Conservation (phyloP, 352 stramenopile species). For the Globisporangium apiculatum region DNA sequence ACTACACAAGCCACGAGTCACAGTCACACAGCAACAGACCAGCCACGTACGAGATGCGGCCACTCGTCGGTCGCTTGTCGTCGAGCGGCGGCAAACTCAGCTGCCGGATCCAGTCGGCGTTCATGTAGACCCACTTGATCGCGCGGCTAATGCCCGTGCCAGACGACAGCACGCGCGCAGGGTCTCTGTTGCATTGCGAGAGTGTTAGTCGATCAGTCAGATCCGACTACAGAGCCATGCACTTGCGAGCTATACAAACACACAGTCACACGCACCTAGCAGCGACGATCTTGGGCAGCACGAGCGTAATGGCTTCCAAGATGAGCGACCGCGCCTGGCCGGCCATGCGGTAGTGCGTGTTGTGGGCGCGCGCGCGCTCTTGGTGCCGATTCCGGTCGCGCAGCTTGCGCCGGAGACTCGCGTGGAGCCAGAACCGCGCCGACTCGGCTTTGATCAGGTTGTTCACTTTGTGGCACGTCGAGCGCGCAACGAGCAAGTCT, state of each 20-base stretch:
- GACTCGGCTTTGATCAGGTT: constrained; percentile 79
- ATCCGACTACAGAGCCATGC: not conserved
- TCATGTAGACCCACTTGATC: constrained; percentile 85
- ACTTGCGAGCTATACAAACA: too few relatives aligned
- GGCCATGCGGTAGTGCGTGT: constrained; percentile 35
- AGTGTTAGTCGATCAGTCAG: not conserved
- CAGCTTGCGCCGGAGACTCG: constrained; percentile 65
- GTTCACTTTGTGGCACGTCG: constrained; percentile 78
- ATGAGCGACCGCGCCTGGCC: constrained; percentile 62
- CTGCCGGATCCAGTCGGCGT: constrained; percentile 78
- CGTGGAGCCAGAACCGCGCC: constrained; percentile 77
- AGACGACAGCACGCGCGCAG: constrained; percentile 56
- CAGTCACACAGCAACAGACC: not conserved
- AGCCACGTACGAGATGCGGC: constrained; percentile 30
- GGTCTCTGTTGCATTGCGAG: constrained; percentile 36
- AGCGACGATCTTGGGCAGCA: constrained; percentile 72
- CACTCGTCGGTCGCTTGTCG: constrained; percentile 12
- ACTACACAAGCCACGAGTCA: too few relatives aligned
- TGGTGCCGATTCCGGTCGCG: constrained; percentile 36
- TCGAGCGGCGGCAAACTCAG: constrained; percentile 50
- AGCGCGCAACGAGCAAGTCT: constrained; percentile 64
- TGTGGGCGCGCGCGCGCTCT: constrained; percentile 44
- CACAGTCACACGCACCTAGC: constrained; percentile 17
- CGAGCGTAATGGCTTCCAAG: constrained; percentile 68
- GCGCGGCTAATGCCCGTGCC: constrained; percentile 60